Conservation (phyloP, 768 basidiomycete species). For the Psilocybe azurescens region DNA sequence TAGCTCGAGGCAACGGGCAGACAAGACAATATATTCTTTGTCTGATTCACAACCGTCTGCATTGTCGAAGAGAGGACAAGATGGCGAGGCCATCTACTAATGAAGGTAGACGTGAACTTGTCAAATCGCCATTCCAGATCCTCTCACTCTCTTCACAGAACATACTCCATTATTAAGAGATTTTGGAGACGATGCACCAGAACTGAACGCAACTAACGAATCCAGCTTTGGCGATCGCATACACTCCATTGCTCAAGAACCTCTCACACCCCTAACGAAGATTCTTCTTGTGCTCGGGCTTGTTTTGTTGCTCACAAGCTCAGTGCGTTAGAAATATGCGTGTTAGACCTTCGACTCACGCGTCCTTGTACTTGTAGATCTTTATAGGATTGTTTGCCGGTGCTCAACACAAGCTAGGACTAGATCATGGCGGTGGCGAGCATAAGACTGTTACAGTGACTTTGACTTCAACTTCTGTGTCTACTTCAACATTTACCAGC, state of each 20-base stretch:
- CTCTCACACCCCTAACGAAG: conserved; percentile 84
- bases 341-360: conserved; percentile 10
- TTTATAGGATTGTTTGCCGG: conserved; percentile 96
- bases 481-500: conserved; percentile 33
- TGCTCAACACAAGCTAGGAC: conserved; percentile 75
- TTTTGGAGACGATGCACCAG: conserved; percentile 41
- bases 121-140: neutral
- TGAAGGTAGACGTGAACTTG: conserved; percentile 46
- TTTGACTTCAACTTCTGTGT: conserved; percentile 36
- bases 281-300: conserved; percentile 78
- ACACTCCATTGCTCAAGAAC: conserved; percentile 68
- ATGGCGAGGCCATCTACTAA: conserved; percentile 59
- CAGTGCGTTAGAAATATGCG: conserved; percentile 41
- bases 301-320: conserved; percentile 78
- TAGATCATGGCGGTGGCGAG: conserved; percentile 38
- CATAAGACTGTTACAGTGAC: conserved; percentile 42
- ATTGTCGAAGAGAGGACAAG: conserved; percentile 55
- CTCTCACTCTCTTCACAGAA: conserved; percentile 45
- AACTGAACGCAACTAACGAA: conserved; percentile 23
- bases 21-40: conserved; percentile 11
- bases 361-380: conserved; percentile 42
- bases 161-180: conserved; percentile 66
- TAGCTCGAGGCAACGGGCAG: conserved; percentile 24
- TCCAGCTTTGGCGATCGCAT: conserved; percentile 51
- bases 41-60: conserved; percentile 7